phyloP scores from a whole-genome alignment of 2,329 filamentous ascomycete genomes.

The Ophiostoma ips region DNA sequence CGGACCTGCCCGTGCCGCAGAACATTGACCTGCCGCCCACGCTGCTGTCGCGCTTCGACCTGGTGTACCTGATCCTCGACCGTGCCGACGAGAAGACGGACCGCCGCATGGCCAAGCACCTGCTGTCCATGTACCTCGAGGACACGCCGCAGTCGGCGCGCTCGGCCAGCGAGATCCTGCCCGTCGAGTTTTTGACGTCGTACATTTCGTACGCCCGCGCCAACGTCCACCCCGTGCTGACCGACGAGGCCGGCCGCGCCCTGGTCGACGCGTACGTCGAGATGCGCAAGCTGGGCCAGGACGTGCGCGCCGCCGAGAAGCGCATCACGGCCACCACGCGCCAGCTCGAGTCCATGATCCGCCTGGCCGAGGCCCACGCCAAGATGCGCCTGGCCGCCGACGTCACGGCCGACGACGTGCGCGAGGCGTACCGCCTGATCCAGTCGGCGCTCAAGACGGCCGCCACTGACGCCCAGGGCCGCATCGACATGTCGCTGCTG shows the following conservation, averaged over 20 bases:
- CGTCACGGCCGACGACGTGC: slow-evolving; percentile 71
- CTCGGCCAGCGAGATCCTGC: slow-evolving; percentile 62
- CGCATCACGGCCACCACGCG: slow-evolving; percentile 95
- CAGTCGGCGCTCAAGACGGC: slow-evolving; percentile 90
- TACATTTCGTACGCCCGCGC: slow-evolving; percentile 95
- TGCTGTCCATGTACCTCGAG: slow-evolving; percentile 93
- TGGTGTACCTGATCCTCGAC: slow-evolving; percentile 93
- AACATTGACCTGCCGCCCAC: slow-evolving; percentile 97
- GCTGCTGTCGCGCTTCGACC: slow-evolving; percentile 84
- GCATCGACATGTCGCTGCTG: slow-evolving; percentile 92
- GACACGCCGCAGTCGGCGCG: slow-evolving; percentile 78
- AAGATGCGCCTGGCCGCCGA: slow-evolving; percentile 79
- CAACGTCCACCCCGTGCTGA: slow-evolving; percentile 71
- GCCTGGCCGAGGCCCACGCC: slow-evolving; percentile 86
- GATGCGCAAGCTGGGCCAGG: slow-evolving; percentile 86
- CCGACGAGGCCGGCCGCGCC: slow-evolving; percentile 64
- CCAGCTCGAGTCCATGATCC: slow-evolving; percentile 97
- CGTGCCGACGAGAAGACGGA: slow-evolving; percentile 83
- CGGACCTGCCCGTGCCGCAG: slow-evolving; percentile 85
- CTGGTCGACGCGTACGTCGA: slow-evolving; percentile 80
- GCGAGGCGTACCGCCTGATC: slow-evolving; percentile 84
- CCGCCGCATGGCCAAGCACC: slow-evolving; percentile 75
- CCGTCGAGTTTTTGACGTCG: slow-evolving; percentile 85
- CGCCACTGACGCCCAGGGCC: slow-evolving; percentile 81
- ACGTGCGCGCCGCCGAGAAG: slow-evolving; percentile 77